Evolutionary conservation across 495 filamentous ascomycete species (phyloP), one percentile per base, ranked within the genome.

Genomic region (Staphylotrichum longicolle): DNA sequence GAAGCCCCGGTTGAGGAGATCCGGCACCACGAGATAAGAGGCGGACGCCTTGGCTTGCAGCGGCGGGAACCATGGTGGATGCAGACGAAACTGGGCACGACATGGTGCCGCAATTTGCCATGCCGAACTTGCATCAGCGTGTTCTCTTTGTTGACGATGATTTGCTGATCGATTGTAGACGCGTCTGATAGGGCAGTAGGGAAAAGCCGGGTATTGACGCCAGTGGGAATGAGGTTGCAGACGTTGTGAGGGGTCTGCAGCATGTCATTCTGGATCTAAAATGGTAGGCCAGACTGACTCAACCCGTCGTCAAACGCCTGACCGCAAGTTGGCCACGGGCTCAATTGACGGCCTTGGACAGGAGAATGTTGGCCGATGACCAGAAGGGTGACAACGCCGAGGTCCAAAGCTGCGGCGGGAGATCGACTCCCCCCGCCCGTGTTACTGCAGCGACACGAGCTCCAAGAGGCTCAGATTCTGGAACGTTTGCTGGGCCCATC

Each of bases 61-160:
- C 57, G 48, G 48, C 40, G 57, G 14, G 7, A 7, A 7, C 46
- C 27, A 30, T 27, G 27, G 35, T 9, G 37, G 34, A 59, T 59
- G 46, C 57, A 35, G 14, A 47, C 37, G 33, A 48, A 41, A 41
- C 56, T 15, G 27, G 44, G 27, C 11, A 51, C 39, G 14, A 27
- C 30, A 20, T 15, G 40, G 54, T 41, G 11, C 40, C 12, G 54
- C 41, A 56, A 7, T 34, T 11, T 53, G 33, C 52, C 37, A 52
- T 60, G 40, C 27, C 37, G 14, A 20, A 42, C 52, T 44, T 55
- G 52, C 52, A 55, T 44, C 52, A 7, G 52, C 52, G 52, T 55
- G 52, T 44, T 10, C 35, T 12, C 10, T 33, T 55, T 10, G 15
- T 27, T 8, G 27, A 3, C 15, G 20, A 7, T 55, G 52, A 55